Evolutionary conservation across 768 basidiomycete species (phyloP).

Genomic region (Tricholoma flavovirens): DNA sequence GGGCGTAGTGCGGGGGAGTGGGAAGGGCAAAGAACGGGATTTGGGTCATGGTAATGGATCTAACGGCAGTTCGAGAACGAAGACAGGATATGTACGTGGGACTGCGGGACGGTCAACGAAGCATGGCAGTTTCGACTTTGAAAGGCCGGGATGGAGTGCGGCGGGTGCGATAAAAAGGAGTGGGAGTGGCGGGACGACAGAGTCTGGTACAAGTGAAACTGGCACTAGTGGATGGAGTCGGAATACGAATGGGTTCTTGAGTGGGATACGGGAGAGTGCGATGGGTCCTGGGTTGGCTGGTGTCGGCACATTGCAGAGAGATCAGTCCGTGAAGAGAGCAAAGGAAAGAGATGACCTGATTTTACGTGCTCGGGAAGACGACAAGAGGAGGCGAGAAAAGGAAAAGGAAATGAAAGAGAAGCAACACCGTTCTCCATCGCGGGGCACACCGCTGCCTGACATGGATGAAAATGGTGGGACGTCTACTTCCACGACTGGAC

Average conservation of each 20-base stretch:
- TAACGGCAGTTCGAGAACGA: constrained; percentile 14
- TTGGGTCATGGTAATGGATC: constrained; percentile 20
- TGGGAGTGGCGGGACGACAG: constrained; percentile 33
- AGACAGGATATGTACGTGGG: constrained; percentile 3
- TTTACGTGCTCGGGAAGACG: constrained; percentile 13
- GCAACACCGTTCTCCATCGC: neutral
- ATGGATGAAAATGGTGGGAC: constrained; percentile 15
- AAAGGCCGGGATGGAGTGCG: constrained; percentile 50
- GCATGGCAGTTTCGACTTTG: constrained; percentile 75
- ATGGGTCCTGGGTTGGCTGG: constrained; percentile 40
- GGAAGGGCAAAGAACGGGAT: constrained; percentile 24
- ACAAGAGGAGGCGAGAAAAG: constrained; percentile 13
- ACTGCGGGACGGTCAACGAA: constrained; percentile 38
- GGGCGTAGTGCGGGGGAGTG: constrained; percentile 15
- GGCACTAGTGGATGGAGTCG: constrained; percentile 24
- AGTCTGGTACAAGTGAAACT: constrained; percentile 25
- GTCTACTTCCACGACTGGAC: constrained; percentile 39
- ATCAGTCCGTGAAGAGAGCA: constrained; percentile 32
- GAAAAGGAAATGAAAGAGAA: constrained; percentile 17
- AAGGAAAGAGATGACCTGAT: constrained; percentile 33
- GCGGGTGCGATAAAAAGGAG: constrained; percentile 37
- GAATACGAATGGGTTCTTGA: constrained; percentile 9
- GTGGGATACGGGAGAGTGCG: constrained; percentile 27
- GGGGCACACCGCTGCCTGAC: constrained; percentile 6
- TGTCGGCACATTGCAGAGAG: constrained; percentile 39